Percentiles rank a stretch among this genome's conserved stretches.
Evolutionary conservation across 768 basidiomycete genomes (phyloP).

Genomic region (Tylopilus intermedius): DNA sequence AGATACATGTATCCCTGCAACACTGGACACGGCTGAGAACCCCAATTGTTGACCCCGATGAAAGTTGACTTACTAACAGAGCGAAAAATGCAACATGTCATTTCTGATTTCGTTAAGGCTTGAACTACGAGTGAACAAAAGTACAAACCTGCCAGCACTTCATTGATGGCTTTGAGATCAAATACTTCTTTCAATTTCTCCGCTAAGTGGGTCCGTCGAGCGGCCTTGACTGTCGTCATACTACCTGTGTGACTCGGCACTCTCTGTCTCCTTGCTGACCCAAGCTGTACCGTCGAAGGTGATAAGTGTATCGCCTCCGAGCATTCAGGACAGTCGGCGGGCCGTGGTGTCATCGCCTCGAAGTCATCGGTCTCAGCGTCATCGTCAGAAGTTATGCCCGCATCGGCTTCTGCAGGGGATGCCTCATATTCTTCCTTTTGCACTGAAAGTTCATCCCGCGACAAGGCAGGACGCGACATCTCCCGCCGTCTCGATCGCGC

Average conservation of each 20-base stretch:
- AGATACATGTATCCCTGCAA: conserved; percentile 98
- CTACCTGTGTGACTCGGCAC: conserved; percentile 47
- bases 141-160: conserved; percentile 74
- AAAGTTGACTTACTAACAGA: conserved; percentile 67
- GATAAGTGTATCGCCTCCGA: conserved; percentile 1
- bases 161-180: conserved; percentile 70
- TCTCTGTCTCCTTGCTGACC: conserved; percentile 21
- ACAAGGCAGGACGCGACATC: conserved; percentile 14
- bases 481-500: conserved; percentile 56
- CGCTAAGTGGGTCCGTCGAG: conserved; percentile 69
- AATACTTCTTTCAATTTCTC: conserved; percentile 89
- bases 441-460: conserved; percentile 4
- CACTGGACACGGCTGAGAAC: conserved; percentile 42
- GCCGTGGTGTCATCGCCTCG: conserved; percentile 46
- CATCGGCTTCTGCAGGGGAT: conserved; percentile 31
- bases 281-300: conserved; percentile 14
- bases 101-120: conserved; percentile 46
- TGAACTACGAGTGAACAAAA: not conserved
- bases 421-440: conserved; percentile 28
- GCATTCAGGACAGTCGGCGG: conserved; percentile 20
- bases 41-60: not conserved
- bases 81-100: conserved; percentile 90
- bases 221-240: conserved; percentile 66
- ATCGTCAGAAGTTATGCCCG: conserved; percentile 40
- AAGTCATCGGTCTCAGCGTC: conserved; percentile 58